These are phyloP conservation scores for Aureobasidium melanogenum DNA, from an alignment of 2,329 filamentous ascomycete species.

Conservation along the genomic window DNA sequence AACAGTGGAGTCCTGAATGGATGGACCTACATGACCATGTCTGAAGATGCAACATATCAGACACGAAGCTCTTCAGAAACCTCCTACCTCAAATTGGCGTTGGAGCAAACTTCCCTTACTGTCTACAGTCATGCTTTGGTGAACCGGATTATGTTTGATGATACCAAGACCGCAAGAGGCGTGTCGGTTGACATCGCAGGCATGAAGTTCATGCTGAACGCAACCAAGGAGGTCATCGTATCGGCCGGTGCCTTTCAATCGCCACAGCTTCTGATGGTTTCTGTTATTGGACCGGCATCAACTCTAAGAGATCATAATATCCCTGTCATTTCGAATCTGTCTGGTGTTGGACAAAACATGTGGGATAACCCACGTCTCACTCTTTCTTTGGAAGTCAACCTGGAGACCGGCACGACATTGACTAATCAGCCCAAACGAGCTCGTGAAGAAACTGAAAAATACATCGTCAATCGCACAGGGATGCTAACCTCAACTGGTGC, in stretches of 20 bases:
- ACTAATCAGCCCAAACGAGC: slow-evolving; percentile 13
- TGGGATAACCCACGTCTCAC: slow-evolving; percentile 30
- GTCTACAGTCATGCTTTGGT: slow-evolving; percentile 27
- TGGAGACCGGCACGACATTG: slow-evolving; percentile 14
- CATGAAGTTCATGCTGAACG: slow-evolving; percentile 20
- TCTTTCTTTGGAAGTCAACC: slow-evolving; percentile 18
- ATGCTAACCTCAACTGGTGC: slow-evolving; percentile 18
- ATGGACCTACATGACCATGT: slow-evolving; percentile 15
- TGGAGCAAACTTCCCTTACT: slow-evolving; percentile 20
- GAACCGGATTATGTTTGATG: slow-evolving; percentile 13
- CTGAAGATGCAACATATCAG: slow-evolving; percentile 21
- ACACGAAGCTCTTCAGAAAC: slow-evolving; percentile 21
- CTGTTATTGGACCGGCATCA: slow-evolving; percentile 16
- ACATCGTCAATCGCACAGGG: slow-evolving; percentile 16
- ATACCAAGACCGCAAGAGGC: slow-evolving; percentile 20
- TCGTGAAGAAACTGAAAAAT: slow-evolving; percentile 12
- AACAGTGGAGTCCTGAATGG: slow-evolving; percentile 19
- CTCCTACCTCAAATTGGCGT: slow-evolving; percentile 20
- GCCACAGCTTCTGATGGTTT: background rate
- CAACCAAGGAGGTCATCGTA: slow-evolving; percentile 25
- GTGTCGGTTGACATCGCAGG: slow-evolving; percentile 20
- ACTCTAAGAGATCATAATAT: background rate
- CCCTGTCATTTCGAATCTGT: slow-evolving; percentile 16
- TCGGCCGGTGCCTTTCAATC: slow-evolving; percentile 18
- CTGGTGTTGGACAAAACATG: slow-evolving; percentile 25